phyloP scores from a whole-genome alignment of 108 stramenopile genomes.

The Epipyxis sp. region DNA sequence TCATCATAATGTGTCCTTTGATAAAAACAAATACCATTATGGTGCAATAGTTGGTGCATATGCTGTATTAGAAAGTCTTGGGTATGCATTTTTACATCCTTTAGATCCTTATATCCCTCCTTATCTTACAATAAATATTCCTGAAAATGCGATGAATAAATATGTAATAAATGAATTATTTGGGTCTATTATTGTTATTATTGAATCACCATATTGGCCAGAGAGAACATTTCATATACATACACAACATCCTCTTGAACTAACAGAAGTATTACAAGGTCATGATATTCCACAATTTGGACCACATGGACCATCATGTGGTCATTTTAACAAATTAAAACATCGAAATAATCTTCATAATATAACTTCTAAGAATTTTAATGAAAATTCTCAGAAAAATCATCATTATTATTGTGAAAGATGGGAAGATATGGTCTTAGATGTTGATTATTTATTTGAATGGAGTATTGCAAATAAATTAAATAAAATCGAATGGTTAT shows the following conservation, averaged over 20 bases:
- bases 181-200: neutral
- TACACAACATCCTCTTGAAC: slow-evolving; percentile 43
- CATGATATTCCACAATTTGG: slow-evolving; percentile 35
- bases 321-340: neutral
- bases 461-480: slow-evolving; percentile 34
- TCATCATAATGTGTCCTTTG: slow-evolving; percentile 1
- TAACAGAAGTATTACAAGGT: slow-evolving; percentile 43
- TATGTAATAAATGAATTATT: too few species aligned
- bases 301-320: slow-evolving; percentile 14
- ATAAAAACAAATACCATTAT: neutral
- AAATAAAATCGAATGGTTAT: slow-evolving; percentile 41
- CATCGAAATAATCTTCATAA: neutral
- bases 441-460: slow-evolving; percentile 34
- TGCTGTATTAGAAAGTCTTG: slow-evolving; percentile 32
- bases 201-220: slow-evolving; percentile 29
- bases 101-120: slow-evolving; percentile 20
- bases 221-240: slow-evolving; percentile 32
- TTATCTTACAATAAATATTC: neutral
- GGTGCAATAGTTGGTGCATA: slow-evolving; percentile 36
- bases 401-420: neutral
- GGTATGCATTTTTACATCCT: slow-evolving; percentile 39
- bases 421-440: slow-evolving; percentile 37
- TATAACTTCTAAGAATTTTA: neutral
- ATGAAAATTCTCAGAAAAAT: neutral
- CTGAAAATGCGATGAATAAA: neutral